phyloP scores from a whole-genome alignment of 805 yeast species.

The Diddensiella caesifluorescens region DNA sequence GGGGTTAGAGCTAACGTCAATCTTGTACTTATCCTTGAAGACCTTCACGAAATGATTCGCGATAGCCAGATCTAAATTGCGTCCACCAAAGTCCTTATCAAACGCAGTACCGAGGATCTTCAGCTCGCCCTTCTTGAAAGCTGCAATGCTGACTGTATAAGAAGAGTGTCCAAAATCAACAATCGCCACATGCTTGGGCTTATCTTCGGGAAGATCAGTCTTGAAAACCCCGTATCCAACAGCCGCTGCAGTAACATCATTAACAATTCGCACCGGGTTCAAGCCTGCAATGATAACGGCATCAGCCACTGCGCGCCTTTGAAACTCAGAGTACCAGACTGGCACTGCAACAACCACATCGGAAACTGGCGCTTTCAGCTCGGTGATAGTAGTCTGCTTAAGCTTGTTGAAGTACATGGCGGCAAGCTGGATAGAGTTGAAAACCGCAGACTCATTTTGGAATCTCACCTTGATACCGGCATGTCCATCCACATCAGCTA shows the following conservation, averaged over 20 bases:
- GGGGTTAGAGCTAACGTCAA: conserved; percentile 83
- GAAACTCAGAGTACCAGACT: conserved; percentile 93
- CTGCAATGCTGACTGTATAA: conserved; percentile 81
- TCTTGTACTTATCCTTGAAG: conserved; percentile 86
- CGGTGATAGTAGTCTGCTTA: conserved; percentile 71
- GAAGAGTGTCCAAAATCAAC: conserved; percentile 97
- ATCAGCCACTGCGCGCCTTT: conserved; percentile 93
- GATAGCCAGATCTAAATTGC: conserved; percentile 90
- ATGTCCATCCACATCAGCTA: conserved; percentile 65
- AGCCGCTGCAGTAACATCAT: conserved; percentile 98
- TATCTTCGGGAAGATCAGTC: conserved; percentile 92
- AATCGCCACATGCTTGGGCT: conserved; percentile 83
- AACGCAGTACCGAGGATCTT: conserved; percentile 87
- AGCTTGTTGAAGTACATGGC: conserved; percentile 94
- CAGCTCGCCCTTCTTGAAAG: conserved; percentile 94
- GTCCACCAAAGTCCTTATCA: conserved; percentile 97
- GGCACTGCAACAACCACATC: conserved; percentile 96
- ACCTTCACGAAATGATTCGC: conserved; percentile 93
- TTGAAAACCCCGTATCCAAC: conserved; percentile 99
- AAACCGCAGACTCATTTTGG: conserved; percentile 70
- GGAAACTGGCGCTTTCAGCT: conserved; percentile 72
- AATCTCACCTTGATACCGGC: conserved; percentile 83
- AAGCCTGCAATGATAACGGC: conserved; percentile 94
- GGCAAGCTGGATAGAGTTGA: conserved; percentile 82
- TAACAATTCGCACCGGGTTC: conserved; percentile 96